These are phyloP conservation scores for Exophiala sp. DNA, from an alignment of 2,329 filamentous ascomycete species.

Conservation along the genomic window DNA sequence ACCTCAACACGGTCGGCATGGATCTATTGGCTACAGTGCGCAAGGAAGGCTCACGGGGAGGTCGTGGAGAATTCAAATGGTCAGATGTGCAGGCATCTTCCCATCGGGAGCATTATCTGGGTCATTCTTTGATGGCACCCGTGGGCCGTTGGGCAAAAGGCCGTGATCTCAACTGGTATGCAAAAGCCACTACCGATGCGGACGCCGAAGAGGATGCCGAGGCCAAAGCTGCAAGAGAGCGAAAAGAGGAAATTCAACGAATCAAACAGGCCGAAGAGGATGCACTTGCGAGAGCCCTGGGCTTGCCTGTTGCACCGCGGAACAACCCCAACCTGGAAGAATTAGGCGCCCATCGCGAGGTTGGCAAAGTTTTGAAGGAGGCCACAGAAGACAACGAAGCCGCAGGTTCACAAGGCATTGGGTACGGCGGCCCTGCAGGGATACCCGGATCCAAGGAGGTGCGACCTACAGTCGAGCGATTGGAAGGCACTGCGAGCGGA, in stretches of 20 bases:
- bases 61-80: constrained; percentile 90
- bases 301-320: constrained; percentile 62
- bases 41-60: constrained; percentile 76
- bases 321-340: constrained; percentile 58
- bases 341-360: constrained; percentile 52
- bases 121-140: constrained; percentile 85
- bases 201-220: constrained; percentile 53
- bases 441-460: constrained; percentile 17
- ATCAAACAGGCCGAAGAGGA: constrained; percentile 92
- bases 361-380: constrained; percentile 49
- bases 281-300: constrained; percentile 75
- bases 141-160: constrained; percentile 88
- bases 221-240: constrained; percentile 54
- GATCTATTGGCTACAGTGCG: constrained; percentile 89
- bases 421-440: constrained; percentile 28
- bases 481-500: constrained; percentile 29
- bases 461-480: constrained; percentile 33
- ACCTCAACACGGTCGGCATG: constrained; percentile 50
- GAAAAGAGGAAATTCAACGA: constrained; percentile 69
- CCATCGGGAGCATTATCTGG: constrained; percentile 86
- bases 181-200: constrained; percentile 51
- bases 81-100: constrained; percentile 80
- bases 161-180: constrained; percentile 61
- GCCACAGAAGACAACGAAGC: constrained; percentile 32
- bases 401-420: constrained; percentile 32